A percentile compares a stretch with the other conserved stretches of the same genome.
phyloP scores from a whole-genome alignment of 495 filamentous ascomycete genomes.

The Entonaema liquescens region DNA sequence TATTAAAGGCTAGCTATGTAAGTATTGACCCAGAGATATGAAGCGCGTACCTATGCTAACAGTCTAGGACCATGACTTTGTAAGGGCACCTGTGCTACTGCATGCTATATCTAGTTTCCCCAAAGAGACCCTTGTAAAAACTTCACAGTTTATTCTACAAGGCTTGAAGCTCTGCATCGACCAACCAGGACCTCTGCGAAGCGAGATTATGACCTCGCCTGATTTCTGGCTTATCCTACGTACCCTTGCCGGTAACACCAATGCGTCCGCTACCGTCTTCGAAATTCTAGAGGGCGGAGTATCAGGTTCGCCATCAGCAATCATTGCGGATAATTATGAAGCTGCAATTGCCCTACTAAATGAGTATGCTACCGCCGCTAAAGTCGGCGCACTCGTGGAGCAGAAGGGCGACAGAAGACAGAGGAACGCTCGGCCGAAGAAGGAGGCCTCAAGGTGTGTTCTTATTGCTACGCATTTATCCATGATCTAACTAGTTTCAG shows the following conservation, averaged over 20 bases:
- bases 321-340: constrained; percentile 96
- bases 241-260: constrained; percentile 70
- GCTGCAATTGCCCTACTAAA: constrained; percentile 82
- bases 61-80: constrained; percentile 81
- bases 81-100: constrained; percentile 90
- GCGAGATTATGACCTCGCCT: constrained; percentile 92
- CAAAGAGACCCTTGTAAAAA: constrained; percentile 75
- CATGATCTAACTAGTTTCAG: constrained; percentile 45
- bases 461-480: neutral
- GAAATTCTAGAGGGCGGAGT: constrained; percentile 80
- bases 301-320: constrained; percentile 69
- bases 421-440: constrained; percentile 60
- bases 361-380: constrained; percentile 86
- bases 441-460: constrained; percentile 66
- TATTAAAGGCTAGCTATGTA: constrained; percentile 89
- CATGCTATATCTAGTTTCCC: constrained; percentile 91
- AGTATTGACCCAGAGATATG: constrained; percentile 43
- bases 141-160: constrained; percentile 76
- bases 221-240: constrained; percentile 97
- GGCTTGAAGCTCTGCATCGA: constrained; percentile 83
- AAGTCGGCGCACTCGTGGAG: constrained; percentile 79
- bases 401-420: constrained; percentile 77
- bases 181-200: constrained; percentile 77
- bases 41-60: constrained; percentile 33
- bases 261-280: constrained; percentile 80